A percentile compares a stretch with the other conserved stretches of the same genome.
phyloP scores from a whole-genome alignment of 116 monocot genomes.

The Cymodocea nodosa region DNA sequence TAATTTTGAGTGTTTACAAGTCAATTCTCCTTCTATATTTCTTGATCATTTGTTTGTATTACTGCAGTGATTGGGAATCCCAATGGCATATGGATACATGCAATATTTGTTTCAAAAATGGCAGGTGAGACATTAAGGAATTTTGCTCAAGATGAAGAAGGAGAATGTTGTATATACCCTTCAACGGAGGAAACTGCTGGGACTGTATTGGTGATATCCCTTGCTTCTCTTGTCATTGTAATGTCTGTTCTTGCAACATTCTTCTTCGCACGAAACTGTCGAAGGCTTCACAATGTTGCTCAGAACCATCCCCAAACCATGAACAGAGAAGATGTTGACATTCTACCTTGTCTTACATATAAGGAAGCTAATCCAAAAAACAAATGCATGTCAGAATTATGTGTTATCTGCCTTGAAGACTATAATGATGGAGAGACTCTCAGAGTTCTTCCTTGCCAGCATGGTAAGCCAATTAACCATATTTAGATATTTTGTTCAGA shows the following conservation, averaged over 20 bases:
- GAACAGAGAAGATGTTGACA: constrained; percentile 52
- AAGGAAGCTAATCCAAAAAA: constrained; percentile 27
- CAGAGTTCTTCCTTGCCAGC: constrained; percentile 73
- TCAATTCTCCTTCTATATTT: background rate
- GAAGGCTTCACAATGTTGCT: constrained; percentile 33
- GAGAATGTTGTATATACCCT: constrained; percentile 72
- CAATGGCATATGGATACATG: constrained; percentile 58
- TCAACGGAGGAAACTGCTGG: constrained; percentile 65
- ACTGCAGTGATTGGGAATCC: constrained; percentile 72
- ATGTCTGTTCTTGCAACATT: constrained; percentile 64
- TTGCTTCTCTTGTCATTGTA: constrained; percentile 69
- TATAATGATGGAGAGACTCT: constrained; percentile 74
- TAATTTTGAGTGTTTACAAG: background rate
- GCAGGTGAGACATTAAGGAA: constrained; percentile 71
- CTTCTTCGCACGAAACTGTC: constrained; percentile 76
- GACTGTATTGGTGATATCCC: constrained; percentile 70
- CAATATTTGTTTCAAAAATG: constrained; percentile 84
- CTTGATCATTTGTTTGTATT: background rate
- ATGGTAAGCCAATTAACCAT: constrained; percentile 36
- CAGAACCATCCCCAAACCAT: constrained; percentile 30
- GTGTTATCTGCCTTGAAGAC: constrained; percentile 90
- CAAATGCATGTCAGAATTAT: constrained; percentile 42
- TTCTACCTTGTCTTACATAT: constrained; percentile 60
- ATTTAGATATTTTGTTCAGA: background rate
- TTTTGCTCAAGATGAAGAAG: constrained; percentile 40